These are phyloP conservation scores for Rehmannia glutinosa DNA, from an alignment of 257 asterid species.

Conservation along the genomic window DNA sequence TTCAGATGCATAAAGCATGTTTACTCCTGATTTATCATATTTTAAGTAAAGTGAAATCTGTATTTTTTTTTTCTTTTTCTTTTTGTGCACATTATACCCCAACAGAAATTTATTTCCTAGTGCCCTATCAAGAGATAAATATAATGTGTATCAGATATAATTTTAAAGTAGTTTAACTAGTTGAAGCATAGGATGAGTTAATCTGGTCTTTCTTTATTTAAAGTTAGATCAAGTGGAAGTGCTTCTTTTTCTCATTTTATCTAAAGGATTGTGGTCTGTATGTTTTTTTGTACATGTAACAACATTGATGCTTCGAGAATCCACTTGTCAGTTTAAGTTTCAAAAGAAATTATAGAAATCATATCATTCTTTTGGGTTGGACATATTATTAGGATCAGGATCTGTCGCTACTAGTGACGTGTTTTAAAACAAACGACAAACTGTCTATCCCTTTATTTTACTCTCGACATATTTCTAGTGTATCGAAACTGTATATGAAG, in stretches of 20 bases:
- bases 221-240: not conserved
- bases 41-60: not conserved
- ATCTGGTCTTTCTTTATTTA: not conserved
- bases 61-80: not conserved
- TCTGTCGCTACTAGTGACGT: not conserved
- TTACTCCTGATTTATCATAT: not conserved
- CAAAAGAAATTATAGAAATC: not conserved
- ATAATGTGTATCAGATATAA: not conserved
- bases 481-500: not conserved
- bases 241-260: not conserved
- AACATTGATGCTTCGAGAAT: not conserved
- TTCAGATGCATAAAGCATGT: slow-evolving; percentile 14
- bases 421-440: not conserved
- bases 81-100: not conserved
- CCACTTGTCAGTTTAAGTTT: not conserved
- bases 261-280: not conserved
- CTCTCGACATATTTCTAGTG: not conserved
- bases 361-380: not conserved
- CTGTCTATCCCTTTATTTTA: not conserved
- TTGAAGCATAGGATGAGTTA: not conserved
- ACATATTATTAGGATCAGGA: not conserved
- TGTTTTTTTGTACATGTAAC: not conserved
- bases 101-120: not conserved
- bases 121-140: not conserved
- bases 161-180: not conserved